Conservation (phyloP, 805 yeast species). For the Ascoidea rubescens region DNA sequence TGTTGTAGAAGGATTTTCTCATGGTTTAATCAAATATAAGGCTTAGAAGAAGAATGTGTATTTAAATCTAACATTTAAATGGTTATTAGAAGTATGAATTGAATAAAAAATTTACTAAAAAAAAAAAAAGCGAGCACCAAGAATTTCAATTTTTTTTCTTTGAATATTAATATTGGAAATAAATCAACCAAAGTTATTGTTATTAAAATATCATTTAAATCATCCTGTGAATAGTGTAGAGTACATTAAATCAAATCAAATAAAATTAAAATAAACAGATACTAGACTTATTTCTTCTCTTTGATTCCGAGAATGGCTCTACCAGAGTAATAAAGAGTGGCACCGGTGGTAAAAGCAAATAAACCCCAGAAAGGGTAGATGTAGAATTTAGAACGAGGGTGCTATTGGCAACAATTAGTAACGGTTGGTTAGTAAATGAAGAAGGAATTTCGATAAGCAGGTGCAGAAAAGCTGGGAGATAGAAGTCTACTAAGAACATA, state of each 20-base stretch:
- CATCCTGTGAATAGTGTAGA: no score
- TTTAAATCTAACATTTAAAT: no score
- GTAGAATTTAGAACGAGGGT: constrained; percentile 47
- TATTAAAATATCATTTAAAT: no score
- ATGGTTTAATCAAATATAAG: no score
- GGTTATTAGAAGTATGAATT: no score
- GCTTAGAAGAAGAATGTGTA: no score
- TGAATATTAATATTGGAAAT: no score
- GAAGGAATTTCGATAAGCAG: constrained; percentile 1
- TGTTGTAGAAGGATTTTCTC: no score
- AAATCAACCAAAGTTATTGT: no score
- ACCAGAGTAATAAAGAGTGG: constrained; percentile 50
- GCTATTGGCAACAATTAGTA: constrained; percentile 9
- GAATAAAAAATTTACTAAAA: no score
- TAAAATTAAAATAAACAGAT: neutral
- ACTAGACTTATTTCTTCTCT: constrained; percentile 17
- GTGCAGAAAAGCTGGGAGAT: neutral
- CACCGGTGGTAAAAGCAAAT: constrained; percentile 42
- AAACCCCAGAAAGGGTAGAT: constrained; percentile 63
- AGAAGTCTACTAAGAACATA: neutral
- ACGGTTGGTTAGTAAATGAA: neutral
- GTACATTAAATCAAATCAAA: neutral
- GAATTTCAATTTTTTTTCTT: no score
- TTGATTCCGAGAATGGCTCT: constrained; percentile 63
- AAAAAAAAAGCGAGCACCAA: no score